Base-by-base conservation (phyloP, 352 stramenopile genomes). In the Phytophthora pluvialis region DNA sequence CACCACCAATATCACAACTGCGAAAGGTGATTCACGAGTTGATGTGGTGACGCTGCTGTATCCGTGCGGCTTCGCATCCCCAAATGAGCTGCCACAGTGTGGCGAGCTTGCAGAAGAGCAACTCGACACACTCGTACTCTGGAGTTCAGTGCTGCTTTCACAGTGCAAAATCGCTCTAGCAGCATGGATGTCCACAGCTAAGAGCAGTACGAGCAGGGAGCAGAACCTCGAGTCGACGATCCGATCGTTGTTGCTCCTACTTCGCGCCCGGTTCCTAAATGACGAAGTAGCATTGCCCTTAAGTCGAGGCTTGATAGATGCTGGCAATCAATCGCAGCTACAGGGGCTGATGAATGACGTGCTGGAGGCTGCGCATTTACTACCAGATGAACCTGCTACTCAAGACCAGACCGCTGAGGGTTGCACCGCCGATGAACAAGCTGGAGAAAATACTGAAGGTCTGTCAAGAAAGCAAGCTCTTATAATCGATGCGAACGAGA, bases 91-190 rank as follows among this genome's bases (percentile, higher is more conserved):
- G 0, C 75, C 82, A 29, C 40, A 42, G 3, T 78, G 83, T 40
- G 81, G 83, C 3, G 81, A 92, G 29, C 51, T 92, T 26, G 49
- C 32, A 10, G 70, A 86, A 16, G 83, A 90, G 67, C 52, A 58
- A 3, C 47, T 67, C 2, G 83, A 90, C 48, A 79, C 81, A 13
- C 40, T 36, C 2, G 42, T 47, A 9, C 51, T 89, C 5, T 89
- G 78, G 78, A 70, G 54, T 11, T 72, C 75, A 3, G 62, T 80
- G 42, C 70, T 80, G 26, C 54, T 89, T 10, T 68, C 71, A 4
- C 80, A 91, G 48, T 89, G 77, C 47, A 54, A 51, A 35, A 49
- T 82, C n/a, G 38, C 71, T 13, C 31, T 74, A 13, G 15, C 36
- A 44, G 28, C 44, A 5, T 40, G 25, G 25, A 10, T 45, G 18